Evolutionary conservation across 192 early-diverging fungal species (phyloP), one percentile per base, ranked within the genome.

Genomic region (Coemansia javaensis): DNA sequence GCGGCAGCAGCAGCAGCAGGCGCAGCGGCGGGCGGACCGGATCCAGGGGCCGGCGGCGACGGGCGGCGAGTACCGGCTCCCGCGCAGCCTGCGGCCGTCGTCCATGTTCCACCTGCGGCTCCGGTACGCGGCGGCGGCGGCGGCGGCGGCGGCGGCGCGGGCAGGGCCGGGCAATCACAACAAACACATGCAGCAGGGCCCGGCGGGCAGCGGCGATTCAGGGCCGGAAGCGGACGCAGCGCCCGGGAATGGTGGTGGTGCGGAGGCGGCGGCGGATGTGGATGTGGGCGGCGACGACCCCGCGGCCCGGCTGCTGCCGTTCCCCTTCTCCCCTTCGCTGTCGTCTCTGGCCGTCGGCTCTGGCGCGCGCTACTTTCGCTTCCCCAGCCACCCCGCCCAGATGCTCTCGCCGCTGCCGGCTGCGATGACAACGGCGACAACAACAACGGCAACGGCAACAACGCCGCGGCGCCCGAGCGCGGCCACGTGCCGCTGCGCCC

Each of bases 21-120:
- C 5, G 37, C 24, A 16, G 22, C 34, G 48, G 17, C 28, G 28
- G 44, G 17, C n/a, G n/a, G 38, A 14, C n/a, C 47, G 40, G 32
- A n/a, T n/a, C n/a, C n/a, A n/a, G n/a, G n/a, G n/a, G 28, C 28
- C 3, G 8, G 8, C 5, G 25, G 25, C 25, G 28, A 16, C 22
- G 3, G 5, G 32, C 6, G 32, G 39, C 12, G 20, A 33, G 38
- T 63, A 63, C 47, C 56, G 52, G 22, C 49, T 74, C 40, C 70
- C 70, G 12, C 47, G 47, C 8, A 62, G 50, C 13, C 54, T 74
- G 24, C 44, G 63, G 41, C 70, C 70, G 4, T 55, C 63, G 31
- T 74, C 70, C 14, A 53, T 65, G 58, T 74, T 74, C 34, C 63
- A 74, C 40, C 44, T 74, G 22, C 48, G 35, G 30, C 40, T 74